Conservation (phyloP, 2,329 filamentous ascomycete genomes). For the Aspergillus arachidicola region DNA sequence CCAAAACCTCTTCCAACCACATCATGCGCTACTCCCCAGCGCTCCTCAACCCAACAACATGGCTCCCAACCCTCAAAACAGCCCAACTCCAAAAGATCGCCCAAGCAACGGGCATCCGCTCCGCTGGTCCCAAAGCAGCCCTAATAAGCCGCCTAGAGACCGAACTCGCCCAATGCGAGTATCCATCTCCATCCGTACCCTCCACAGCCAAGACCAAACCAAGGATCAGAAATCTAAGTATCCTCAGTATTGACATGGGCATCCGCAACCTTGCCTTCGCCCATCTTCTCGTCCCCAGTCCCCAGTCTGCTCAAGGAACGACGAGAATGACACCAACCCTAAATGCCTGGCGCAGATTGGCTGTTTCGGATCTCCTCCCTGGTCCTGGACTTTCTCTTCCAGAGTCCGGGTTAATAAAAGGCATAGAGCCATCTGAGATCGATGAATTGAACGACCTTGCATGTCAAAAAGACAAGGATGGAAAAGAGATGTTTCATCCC, state of each 20-base stretch:
- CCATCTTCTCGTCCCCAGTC: slow-evolving; percentile 51
- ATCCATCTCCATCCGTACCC: background rate
- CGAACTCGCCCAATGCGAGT: slow-evolving; percentile 18
- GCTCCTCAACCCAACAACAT: slow-evolving; percentile 17
- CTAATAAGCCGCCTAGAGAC: slow-evolving; percentile 55
- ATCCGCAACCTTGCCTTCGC: slow-evolving; percentile 80
- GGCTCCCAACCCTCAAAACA: slow-evolving; percentile 51
- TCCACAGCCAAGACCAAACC: background rate
- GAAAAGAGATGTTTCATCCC: slow-evolving; percentile 51
- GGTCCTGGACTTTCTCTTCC: too few species aligned
- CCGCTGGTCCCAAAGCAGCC: slow-evolving; percentile 61
- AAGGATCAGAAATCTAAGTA: slow-evolving; percentile 36
- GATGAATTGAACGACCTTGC: background rate
- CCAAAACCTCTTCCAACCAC: too few species aligned
- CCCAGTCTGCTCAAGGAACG: background rate
- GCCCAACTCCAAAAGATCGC: slow-evolving; percentile 62
- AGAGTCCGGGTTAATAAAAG: too few species aligned
- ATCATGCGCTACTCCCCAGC: slow-evolving; percentile 15
- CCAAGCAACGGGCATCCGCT: slow-evolving; percentile 61
- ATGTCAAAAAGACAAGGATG: background rate
- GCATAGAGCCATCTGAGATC: too few species aligned
- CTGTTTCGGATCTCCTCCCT: slow-evolving; percentile 28
- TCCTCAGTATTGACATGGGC: slow-evolving; percentile 83
- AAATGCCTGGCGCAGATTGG: slow-evolving; percentile 47
- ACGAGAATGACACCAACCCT: slow-evolving; percentile 25